Conservation (phyloP, 192 early-diverging fungal species). For the Neocallimastix lanati region DNA sequence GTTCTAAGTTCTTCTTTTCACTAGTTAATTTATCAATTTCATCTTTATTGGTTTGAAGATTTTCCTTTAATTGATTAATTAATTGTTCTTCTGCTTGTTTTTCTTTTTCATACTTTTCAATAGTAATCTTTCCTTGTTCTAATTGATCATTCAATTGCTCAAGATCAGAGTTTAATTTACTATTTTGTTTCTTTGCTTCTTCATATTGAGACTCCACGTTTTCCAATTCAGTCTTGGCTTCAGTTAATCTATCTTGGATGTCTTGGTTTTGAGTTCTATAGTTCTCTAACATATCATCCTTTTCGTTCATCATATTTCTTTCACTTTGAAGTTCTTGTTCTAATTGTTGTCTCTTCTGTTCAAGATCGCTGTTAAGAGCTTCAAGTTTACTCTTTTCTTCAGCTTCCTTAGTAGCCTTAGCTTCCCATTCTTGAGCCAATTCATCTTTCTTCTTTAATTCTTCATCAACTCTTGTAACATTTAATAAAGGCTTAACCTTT, state of each 20-base stretch:
- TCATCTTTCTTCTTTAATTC: slow-evolving; percentile 39
- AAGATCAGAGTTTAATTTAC: slow-evolving; percentile 17
- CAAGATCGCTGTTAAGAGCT: slow-evolving; percentile 30
- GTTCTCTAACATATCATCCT: slow-evolving; percentile 58
- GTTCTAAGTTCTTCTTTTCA: slow-evolving; percentile 22
- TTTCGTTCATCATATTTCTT: slow-evolving; percentile 53
- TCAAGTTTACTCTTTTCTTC: slow-evolving; percentile 41
- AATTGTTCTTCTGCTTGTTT: slow-evolving; percentile 20
- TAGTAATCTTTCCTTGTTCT: slow-evolving; percentile 7
- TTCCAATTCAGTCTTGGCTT: slow-evolving; percentile 18
- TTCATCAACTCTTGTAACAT: slow-evolving; percentile 65
- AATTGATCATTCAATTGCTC: slow-evolving; percentile 11
- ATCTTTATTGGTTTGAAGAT: slow-evolving; percentile 15
- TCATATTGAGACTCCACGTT: slow-evolving; percentile 23
- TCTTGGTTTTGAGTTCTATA: slow-evolving; percentile 50
- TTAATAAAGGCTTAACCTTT: slow-evolving; percentile 75
- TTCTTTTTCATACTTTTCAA: slow-evolving; percentile 35
- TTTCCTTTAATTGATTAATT: slow-evolving; percentile 25
- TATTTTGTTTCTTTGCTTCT: slow-evolving; percentile 12
- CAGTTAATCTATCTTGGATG: slow-evolving; percentile 20
- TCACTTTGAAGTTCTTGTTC: slow-evolving; percentile 56
- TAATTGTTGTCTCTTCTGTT: slow-evolving; percentile 44
- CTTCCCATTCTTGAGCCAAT: slow-evolving; percentile 49
- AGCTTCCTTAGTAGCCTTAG: slow-evolving; percentile 33
- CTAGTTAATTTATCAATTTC: slow-evolving; percentile 14